A percentile compares a stretch with the other conserved stretches of the same genome.
Evolutionary conservation across 2,329 filamentous ascomycete species (phyloP).

Genomic region (Microascus cirrosus): DNA sequence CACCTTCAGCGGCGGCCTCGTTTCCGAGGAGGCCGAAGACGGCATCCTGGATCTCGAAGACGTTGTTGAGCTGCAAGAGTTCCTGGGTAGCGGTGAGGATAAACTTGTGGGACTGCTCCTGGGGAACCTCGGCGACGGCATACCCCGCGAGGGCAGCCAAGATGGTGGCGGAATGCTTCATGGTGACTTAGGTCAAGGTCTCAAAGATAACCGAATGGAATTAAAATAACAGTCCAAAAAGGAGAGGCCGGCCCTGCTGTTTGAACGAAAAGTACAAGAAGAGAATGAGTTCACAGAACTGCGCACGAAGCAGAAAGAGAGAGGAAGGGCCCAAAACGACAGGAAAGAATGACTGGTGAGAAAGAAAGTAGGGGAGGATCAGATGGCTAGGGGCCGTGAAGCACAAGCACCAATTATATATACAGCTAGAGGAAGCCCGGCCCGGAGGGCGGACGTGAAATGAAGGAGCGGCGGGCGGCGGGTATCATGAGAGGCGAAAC

Average conservation of each 20-base stretch:
- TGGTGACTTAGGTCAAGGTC: background rate
- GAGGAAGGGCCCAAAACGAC: slow-evolving; percentile 2
- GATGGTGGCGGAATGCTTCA: slow-evolving; percentile 10
- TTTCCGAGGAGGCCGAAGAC: slow-evolving; percentile 40
- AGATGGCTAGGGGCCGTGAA: background rate
- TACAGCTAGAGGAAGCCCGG: background rate
- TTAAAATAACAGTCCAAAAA: slow-evolving; percentile 4
- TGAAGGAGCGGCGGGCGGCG: background rate
- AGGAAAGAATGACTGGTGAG: slow-evolving; percentile 6
- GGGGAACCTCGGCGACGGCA: slow-evolving; percentile 28
- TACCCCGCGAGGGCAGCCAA: slow-evolving; percentile 7
- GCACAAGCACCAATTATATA: background rate
- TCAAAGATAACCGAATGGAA: background rate
- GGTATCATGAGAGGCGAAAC: slow-evolving; percentile 2
- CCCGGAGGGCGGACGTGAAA: background rate
- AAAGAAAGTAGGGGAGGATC: background rate
- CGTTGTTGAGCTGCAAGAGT: slow-evolving; percentile 33
- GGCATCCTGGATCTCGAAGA: slow-evolving; percentile 32
- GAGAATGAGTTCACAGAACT: slow-evolving; percentile 11
- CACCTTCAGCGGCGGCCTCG: slow-evolving; percentile 30
- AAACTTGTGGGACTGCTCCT: slow-evolving; percentile 39
- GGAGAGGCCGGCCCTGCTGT: slow-evolving; percentile 10
- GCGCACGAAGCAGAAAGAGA: slow-evolving; percentile 7
- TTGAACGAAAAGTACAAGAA: slow-evolving; percentile 5
- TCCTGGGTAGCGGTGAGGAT: slow-evolving; percentile 28